These are phyloP conservation scores for Aaosphaeria arxii DNA, from an alignment of 2,329 filamentous ascomycete species.

Conservation along the genomic window DNA sequence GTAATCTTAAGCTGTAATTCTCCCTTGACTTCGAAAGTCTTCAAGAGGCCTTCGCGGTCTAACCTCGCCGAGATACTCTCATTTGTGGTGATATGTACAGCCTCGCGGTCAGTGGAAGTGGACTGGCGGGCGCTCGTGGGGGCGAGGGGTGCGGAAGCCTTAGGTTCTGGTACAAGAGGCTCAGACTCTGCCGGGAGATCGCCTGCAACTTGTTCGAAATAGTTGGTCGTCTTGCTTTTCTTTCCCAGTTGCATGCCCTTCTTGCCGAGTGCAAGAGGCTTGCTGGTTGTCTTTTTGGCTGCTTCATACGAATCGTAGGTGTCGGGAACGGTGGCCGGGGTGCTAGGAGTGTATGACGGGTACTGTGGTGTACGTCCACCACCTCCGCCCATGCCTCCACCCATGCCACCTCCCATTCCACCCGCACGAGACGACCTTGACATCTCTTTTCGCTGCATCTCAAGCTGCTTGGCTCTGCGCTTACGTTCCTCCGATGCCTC, in stretches of 20 bases:
- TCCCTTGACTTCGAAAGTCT: constrained; percentile 84
- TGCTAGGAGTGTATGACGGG: constrained; percentile 81
- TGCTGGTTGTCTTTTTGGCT: constrained; percentile 89
- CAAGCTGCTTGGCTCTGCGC: constrained; percentile 95
- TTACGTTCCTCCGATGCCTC: constrained; percentile 98
- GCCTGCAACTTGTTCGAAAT: constrained; percentile 92
- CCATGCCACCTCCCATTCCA: constrained; percentile 14
- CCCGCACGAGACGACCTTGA: constrained; percentile 65
- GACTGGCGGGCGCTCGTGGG: constrained; percentile 57
- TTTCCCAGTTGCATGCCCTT: constrained; percentile 99
- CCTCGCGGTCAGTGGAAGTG: constrained; percentile 72
- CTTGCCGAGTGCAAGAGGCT: constrained; percentile 77
- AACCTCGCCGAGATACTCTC: constrained; percentile 90
- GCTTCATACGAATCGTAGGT: constrained; percentile 94
- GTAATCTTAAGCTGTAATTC: constrained; percentile 89
- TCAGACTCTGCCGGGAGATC: constrained; percentile 87
- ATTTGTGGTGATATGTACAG: constrained; percentile 81
- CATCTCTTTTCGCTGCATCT: constrained; percentile 97
- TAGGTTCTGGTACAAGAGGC: constrained; percentile 65
- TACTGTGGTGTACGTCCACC: constrained; percentile 74
- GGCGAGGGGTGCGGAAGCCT: constrained; percentile 47
- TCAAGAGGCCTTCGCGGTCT: constrained; percentile 81
- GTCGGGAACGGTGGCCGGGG: constrained; percentile 70
- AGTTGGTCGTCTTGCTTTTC: constrained; percentile 96
- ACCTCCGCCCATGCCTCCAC: constrained; percentile 42